A percentile compares a stretch with the other conserved stretches of the same genome.
Evolutionary conservation across 1,284 basidiomycete species (phyloP).

Genomic region (Moesziomyces antarcticus): DNA sequence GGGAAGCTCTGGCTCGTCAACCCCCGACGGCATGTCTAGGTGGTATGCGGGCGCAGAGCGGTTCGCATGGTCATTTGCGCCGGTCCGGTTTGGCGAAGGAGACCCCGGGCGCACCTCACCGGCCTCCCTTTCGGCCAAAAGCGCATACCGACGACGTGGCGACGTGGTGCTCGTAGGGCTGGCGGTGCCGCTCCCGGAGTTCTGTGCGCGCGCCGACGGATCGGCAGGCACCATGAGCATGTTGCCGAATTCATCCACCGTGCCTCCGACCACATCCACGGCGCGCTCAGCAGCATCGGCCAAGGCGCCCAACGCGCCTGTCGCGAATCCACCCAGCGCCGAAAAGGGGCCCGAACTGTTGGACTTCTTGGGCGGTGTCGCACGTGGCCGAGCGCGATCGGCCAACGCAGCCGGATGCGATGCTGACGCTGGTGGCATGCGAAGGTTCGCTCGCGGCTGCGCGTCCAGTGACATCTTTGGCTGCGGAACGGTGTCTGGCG

Average conservation of each 20-base stretch:
- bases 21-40: conserved; percentile 33
- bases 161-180: conserved; percentile 17
- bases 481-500: neutral
- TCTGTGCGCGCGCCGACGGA: conserved; percentile 10
- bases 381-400: conserved; percentile 11
- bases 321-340: conserved; percentile 45
- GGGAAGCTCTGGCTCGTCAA: conserved; percentile 36
- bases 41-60: conserved; percentile 16
- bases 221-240: conserved; percentile 40
- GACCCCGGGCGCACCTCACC: neutral
- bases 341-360: conserved; percentile 32
- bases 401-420: conserved; percentile 9
- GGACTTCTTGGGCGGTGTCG: conserved; percentile 33
- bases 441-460: conserved; percentile 4
- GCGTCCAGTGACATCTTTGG: neutral
- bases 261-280: conserved; percentile 47
- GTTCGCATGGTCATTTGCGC: neutral
- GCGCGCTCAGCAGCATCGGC: conserved; percentile 45
- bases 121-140: conserved; percentile 23
- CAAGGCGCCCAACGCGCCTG: conserved; percentile 39
- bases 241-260: conserved; percentile 47
- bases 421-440: neutral
- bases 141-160: conserved; percentile 23
- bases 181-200: neutral
- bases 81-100: neutral